Conservation (phyloP, 2,329 filamentous ascomycete species). For the Alternaria sp. region DNA sequence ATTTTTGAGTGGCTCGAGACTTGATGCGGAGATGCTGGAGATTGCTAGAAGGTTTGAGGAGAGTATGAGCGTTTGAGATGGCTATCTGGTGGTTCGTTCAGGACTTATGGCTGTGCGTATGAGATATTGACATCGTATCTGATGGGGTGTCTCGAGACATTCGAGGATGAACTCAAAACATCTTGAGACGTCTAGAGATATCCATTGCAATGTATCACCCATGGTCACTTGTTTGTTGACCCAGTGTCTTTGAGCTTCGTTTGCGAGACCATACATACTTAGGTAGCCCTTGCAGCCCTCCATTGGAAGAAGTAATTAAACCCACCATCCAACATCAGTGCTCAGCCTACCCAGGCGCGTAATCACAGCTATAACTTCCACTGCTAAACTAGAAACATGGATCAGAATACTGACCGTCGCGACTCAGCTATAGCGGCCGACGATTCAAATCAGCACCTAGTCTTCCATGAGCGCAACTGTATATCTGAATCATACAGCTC, state of each 20-base stretch:
- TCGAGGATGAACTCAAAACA: neutral
- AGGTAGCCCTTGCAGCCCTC: no score
- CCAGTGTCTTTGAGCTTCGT: neutral
- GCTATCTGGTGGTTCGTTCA: neutral
- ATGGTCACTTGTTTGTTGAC: neutral
- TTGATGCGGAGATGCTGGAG: constrained; percentile 53
- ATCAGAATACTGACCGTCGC: neutral
- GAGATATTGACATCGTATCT: neutral
- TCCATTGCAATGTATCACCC: neutral
- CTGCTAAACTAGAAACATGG: neutral
- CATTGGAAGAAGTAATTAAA: no score
- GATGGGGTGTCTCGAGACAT: neutral
- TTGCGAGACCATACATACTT: neutral
- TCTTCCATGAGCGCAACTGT: neutral
- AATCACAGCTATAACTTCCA: neutral
- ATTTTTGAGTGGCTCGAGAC: constrained; percentile 49
- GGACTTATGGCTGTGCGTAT: neutral
- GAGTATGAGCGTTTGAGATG: neutral
- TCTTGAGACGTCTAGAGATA: neutral
- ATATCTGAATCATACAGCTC: neutral
- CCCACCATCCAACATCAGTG: no score
- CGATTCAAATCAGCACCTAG: neutral
- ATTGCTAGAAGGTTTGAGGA: constrained; percentile 46
- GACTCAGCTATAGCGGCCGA: neutral
- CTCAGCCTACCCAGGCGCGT: no score